A percentile compares a stretch with the other conserved stretches of the same genome.
Conservation (phyloP, 192 early-diverging fungal genomes). For the Funneliformis geosporum region DNA sequence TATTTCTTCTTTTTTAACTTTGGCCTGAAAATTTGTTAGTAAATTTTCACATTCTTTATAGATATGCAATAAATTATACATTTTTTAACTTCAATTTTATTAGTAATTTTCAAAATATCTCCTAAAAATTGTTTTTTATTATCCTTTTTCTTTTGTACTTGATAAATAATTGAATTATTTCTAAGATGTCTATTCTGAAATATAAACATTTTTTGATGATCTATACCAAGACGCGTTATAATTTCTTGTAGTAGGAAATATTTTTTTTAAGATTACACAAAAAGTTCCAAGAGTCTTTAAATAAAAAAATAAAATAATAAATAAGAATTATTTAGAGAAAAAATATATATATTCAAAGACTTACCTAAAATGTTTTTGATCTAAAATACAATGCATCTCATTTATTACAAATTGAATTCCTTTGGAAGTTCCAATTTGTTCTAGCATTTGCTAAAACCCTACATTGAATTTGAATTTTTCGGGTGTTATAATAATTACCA, state of each 20-base stretch:
- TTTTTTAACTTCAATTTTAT: constrained; percentile 67
- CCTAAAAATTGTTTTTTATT: constrained; percentile 35
- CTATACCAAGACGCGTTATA: constrained; percentile 58
- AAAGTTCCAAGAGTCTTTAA: constrained; percentile 86
- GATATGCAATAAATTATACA: constrained; percentile 94
- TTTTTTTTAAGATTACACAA: constrained; percentile 62
- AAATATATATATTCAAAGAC: background rate
- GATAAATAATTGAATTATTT: constrained; percentile 76
- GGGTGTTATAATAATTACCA: constrained; percentile 84
- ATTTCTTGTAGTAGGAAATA: constrained; percentile 76
- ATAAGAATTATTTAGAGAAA: background rate
- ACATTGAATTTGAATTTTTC: constrained; percentile 61
- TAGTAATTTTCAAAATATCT: background rate
- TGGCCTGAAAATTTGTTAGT: constrained; percentile 61
- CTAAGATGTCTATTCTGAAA: constrained; percentile 84
- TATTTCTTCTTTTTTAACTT: constrained; percentile 50
- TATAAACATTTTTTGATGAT: constrained; percentile 67
- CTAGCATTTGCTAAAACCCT: constrained; percentile 58
- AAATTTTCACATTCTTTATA: constrained; percentile 79
- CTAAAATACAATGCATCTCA: constrained; percentile 81
- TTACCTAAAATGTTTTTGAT: constrained; percentile 3
- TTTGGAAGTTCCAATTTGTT: constrained; percentile 56
- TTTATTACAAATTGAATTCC: constrained; percentile 82
- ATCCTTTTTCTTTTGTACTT: constrained; percentile 63
- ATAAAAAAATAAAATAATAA: constrained; percentile 96